These are phyloP conservation scores for Exophiala viscosa DNA, from an alignment of 2,329 filamentous ascomycete species.

Conservation along the genomic window DNA sequence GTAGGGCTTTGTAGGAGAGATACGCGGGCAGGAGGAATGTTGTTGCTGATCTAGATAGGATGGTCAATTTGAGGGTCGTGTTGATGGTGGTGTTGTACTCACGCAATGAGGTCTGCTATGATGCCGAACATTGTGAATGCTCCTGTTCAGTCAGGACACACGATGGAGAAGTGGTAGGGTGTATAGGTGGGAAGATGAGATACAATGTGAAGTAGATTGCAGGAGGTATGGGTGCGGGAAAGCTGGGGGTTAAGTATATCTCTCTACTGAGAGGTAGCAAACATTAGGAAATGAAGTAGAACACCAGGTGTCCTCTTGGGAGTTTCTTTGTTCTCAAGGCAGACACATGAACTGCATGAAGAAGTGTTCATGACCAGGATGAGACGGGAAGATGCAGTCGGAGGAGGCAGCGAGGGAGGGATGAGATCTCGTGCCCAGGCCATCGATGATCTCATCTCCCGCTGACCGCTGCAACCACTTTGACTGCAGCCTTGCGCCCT, in stretches of 20 bases:
- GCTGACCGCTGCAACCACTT: no score
- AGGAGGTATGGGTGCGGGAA: not conserved
- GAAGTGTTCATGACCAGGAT: not conserved
- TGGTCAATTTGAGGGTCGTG: conserved; percentile 5
- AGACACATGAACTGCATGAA: no score
- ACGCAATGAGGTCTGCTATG: conserved; percentile 74
- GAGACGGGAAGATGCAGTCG: not conserved
- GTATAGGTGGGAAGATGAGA: not conserved
- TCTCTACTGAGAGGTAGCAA: conserved; percentile 3
- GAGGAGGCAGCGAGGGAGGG: not conserved
- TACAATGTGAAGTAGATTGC: not conserved
- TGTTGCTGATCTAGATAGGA: conserved; percentile 65
- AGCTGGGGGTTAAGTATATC: not conserved
- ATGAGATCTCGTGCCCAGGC: not conserved
- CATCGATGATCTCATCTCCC: not conserved
- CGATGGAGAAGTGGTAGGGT: not conserved
- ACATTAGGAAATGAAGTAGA: not conserved
- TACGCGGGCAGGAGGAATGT: conserved; percentile 94
- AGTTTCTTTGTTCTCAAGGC: conserved; percentile 2
- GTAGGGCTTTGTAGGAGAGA: conserved; percentile 96
- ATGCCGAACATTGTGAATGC: conserved; percentile 65
- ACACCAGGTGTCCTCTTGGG: not conserved
- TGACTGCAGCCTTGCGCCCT: not conserved
- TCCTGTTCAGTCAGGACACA: no score
- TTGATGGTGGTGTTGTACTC: conserved; percentile 40